Percentiles rank a stretch among this genome's conserved stretches.
Conservation (phyloP, 495 filamentous ascomycete genomes). For the Lasiosphaeria ovina region DNA sequence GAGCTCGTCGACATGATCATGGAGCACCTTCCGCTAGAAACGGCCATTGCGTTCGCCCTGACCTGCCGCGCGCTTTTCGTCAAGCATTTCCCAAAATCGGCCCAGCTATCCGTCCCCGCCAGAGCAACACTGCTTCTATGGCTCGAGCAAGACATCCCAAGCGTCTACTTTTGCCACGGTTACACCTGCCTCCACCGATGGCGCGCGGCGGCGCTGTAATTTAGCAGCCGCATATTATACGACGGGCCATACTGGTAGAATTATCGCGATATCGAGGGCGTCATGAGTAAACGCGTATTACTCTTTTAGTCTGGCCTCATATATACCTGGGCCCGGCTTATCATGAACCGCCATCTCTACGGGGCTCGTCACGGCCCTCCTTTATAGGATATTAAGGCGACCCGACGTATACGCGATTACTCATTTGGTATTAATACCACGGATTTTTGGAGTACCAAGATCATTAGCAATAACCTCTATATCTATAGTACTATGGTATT, state of each 20-base stretch:
- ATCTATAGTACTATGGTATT: constrained; percentile 1
- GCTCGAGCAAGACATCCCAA: constrained; percentile 11
- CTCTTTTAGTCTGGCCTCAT: background rate
- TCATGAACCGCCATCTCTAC: constrained; percentile 12
- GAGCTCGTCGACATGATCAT: constrained; percentile 11
- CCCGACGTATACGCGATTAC: background rate
- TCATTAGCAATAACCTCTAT: constrained; percentile 8
- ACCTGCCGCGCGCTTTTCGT: constrained; percentile 8
- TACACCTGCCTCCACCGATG: constrained; percentile 7
- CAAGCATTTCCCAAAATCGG: constrained; percentile 9
- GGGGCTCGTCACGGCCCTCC: constrained; percentile 6
- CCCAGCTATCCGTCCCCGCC: constrained; percentile 13
- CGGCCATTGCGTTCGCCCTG: constrained; percentile 10
- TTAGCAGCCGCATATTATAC: background rate
- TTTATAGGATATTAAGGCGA: background rate
- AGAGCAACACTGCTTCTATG: constrained; percentile 8
- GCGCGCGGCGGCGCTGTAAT: background rate
- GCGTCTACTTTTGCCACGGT: constrained; percentile 5
- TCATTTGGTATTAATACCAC: background rate
- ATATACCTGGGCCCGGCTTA: constrained; percentile 6
- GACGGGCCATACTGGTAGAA: background rate
- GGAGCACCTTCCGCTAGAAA: constrained; percentile 8
- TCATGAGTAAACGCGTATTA: background rate
- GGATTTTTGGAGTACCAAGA: constrained; percentile 2
- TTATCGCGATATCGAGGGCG: background rate